Evolutionary conservation across 2,329 filamentous ascomycete species (phyloP), one percentile per base, ranked within the genome.

Genomic region (Fusarium sp.): DNA sequence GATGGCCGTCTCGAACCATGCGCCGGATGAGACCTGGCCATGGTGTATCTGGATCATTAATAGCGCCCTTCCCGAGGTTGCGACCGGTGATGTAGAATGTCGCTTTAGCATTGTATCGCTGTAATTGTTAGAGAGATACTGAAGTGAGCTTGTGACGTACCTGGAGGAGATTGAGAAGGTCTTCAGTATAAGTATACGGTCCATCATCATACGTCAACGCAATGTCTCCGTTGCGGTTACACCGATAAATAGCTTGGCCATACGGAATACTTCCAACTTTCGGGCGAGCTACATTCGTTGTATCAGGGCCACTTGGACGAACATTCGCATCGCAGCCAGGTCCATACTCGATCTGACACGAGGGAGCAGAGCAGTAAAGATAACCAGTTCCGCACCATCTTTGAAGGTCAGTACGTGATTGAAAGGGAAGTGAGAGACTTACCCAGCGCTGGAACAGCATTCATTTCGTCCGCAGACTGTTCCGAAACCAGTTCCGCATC

Each of bases 341-440:
- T n/a, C 89, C 89, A 72, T 88, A 91, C 72, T 86, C 81, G 75
- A 91, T 88, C 77, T 89, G 85, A 77, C 90, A 92, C 60, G 90
- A 86, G 5, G 90, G 90, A 25, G 89, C 86, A 35, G 85, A 85
- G 81, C 90, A 92, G 80, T 90, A 90, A 4, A 88, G 85, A 16
- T 78, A 78, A 8, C 83, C 84, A n/a, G 79, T 84, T 56, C 89
- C 89, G 70, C 89, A 91, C 84, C 86, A 90, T 47, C 86, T 88
- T 18, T 6, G n/a, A 5, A 5, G 5, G 18, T 72, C 47, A 74
- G 61, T 32, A 40, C 10, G 42, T 19, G 9, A 33, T 19, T 21
- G 40, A 33, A 33, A 7, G 15, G 15, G 33, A 8, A 15, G 33
- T 15, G 1, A 25, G 11, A 1, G 13, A 23, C 79, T 73, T 75